Percentiles rank a stretch among this genome's conserved stretches.
phyloP scores from a whole-genome alignment of 108 stramenopile genomes.

The Discostella stelligeroides region DNA sequence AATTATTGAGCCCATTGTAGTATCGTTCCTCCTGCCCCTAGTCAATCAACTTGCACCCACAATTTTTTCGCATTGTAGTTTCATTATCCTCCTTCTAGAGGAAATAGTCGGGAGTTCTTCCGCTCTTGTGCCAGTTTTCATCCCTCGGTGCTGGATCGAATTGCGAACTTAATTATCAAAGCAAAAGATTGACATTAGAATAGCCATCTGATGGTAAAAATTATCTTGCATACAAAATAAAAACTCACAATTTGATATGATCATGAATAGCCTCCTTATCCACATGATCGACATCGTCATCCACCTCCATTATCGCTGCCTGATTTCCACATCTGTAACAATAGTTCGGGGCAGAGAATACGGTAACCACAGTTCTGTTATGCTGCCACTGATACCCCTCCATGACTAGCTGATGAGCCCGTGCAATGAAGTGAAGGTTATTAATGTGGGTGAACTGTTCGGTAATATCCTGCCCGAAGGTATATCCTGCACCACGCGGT shows the following conservation, averaged over 20 bases:
- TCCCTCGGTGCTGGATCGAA: constrained; percentile 82
- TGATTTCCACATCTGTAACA: constrained; percentile 97
- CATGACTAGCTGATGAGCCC: constrained; percentile 98
- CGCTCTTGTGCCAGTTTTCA: constrained; percentile 81
- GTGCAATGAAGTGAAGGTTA: constrained; percentile 85
- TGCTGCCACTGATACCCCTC: constrained; percentile 90
- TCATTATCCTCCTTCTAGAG: constrained; percentile 50
- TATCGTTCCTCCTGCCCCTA: background rate
- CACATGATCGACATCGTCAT: constrained; percentile 54
- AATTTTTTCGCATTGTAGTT: background rate
- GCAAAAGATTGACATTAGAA: constrained; percentile 9
- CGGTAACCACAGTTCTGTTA: constrained; percentile 91
- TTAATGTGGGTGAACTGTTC: constrained; percentile 94
- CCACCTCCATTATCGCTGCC: constrained; percentile 95
- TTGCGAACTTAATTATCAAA: constrained; percentile 67
- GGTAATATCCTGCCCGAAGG: constrained; percentile 95
- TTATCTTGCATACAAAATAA: constrained; percentile 1
- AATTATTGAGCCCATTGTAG: too few species aligned
- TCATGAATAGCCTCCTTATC: constrained; percentile 70
- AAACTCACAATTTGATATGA: constrained; percentile 74
- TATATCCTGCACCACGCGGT: constrained; percentile 92
- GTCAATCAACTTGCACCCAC: background rate
- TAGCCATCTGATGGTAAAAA: background rate
- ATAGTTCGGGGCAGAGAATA: constrained; percentile 98
- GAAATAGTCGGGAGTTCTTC: constrained; percentile 82